Evolutionary conservation across 2,329 filamentous ascomycete species (phyloP).

Genomic region (Scedosporium minutisporum): DNA sequence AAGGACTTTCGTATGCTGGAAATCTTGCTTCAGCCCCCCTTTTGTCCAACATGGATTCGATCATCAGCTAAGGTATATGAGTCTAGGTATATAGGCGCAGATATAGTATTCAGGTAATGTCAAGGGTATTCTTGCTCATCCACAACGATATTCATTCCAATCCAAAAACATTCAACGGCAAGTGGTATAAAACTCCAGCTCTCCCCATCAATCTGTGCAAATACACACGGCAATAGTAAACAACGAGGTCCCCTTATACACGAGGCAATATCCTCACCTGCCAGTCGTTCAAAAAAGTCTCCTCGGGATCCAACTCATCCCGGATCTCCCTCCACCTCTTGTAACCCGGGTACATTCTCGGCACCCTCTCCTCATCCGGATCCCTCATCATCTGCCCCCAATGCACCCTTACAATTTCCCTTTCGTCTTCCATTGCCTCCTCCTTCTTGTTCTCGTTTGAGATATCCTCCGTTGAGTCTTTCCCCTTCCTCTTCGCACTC

Average conservation of each 20-base stretch:
- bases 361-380: background rate
- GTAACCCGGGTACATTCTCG: conserved; percentile 2
- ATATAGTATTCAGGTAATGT: no score
- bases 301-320: conserved; percentile 3
- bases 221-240: background rate
- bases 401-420: conserved; percentile 3
- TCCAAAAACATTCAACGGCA: background rate
- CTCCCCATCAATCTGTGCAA: background rate
- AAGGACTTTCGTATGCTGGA: no score
- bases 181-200: background rate
- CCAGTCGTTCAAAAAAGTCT: conserved; percentile 5
- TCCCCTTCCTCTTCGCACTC: background rate
- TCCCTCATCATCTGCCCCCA: conserved; percentile 8
- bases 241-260: background rate
- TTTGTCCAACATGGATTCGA: no score
- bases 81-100: no score
- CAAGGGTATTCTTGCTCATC: no score
- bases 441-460: background rate
- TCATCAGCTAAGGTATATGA: no score
- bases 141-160: no score
- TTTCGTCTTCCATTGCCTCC: background rate
- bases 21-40: no score
- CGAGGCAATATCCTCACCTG: conserved; percentile 1
- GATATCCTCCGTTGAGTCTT: background rate
- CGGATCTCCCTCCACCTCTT: conserved; percentile 4